Evolutionary conservation across 1,284 basidiomycete genomes (phyloP), one percentile per base, ranked within the genome.

Genomic region (Ustilago tritici): DNA sequence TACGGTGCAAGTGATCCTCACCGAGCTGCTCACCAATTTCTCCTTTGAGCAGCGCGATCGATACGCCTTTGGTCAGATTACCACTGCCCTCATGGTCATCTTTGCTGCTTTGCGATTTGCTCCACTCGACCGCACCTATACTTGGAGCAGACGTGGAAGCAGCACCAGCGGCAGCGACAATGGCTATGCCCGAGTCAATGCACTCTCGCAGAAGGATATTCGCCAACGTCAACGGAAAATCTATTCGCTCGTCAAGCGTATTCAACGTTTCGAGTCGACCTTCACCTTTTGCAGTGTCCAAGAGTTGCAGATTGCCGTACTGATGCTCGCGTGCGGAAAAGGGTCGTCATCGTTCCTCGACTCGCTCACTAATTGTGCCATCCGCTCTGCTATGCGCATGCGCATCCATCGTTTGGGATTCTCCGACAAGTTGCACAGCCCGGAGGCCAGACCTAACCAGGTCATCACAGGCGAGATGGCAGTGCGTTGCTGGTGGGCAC

Each of bases 361-460:
- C 12, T 57, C 65, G 49, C 19, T 76, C 14, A 54, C 69, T 7
- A 69, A 76, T 32, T 65, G 67, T 31, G 68, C 68, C 9, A 65
- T 71, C 17, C 73, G 73, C 5, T 76, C 73, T 15, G 68, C 73
- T 4, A 71, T 76, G 68, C 68, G 73, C 15, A 76, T 76, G 73
- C 68, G 73, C n/a, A 61, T 76, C 32, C 73, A 76, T 53, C 68
- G 69, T 28, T 38, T 76, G 10, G 73, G 73, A 17, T 46, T 55
- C 11, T 56, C 65, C 10, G 66, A 76, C 2, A 58, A 41, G 55
- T 2, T 76, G 9, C 69, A 76, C 47, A 28, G 28, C 31, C 38
- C 73, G 3, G 32, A 28, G 8, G 43, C 49, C 17, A 38, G 31
- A 3, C 43, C 61, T 4, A 49, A 17, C 4, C 55, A 62, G 36